Evolutionary conservation across 352 stramenopile genomes (phyloP), one percentile per base, ranked within the genome.

Genomic region (Stramenopiles sp.): DNA sequence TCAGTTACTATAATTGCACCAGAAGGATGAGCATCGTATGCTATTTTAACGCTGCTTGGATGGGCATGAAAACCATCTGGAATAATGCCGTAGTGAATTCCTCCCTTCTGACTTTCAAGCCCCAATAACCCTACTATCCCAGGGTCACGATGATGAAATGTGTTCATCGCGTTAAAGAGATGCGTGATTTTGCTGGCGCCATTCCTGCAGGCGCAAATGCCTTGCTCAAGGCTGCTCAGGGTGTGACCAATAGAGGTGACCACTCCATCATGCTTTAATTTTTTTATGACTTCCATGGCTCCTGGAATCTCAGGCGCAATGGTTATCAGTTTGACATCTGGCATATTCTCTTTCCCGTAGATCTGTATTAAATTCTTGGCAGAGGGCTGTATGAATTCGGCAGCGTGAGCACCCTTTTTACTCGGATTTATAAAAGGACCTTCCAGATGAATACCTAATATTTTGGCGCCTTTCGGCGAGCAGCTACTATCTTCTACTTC

Each of bases 91-190:
- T 91, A 96, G 84, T 84, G 92, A 7, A 90, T 29, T 39, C 71
- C 55, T 30, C 80, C 67, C 80, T 83, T 32, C 78, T 87, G 67
- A 29, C 76, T 44, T 80, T 80, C 76, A 80, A 84, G 75, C 7
- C 90, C 91, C 7, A 95, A 86, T 30, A 96, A 84, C 0, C 92
- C 92, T 8, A 95, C 89, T 80, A 97, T 88, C 0, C 91, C 92
- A 1, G 92, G 92, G 67, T 95, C 88, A 30, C 91, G 89, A 82
- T 96, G 92, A 81, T 96, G 91, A 86, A 96, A 96, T 0, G 89
- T 86, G 29, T 85, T 88, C 92, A 96, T 96, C 4, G 92, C 92
- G 82, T 96, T 96, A 85, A 94, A 96, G 25, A 96, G 85, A 32
- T 85, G 90, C 81, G 92, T 97, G 30, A 96, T 87, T 84, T 95